A percentile compares a stretch with the other conserved stretches of the same genome.
phyloP scores from a whole-genome alignment of 176 grass and related monocot genomes.

The Ampelocalamus luodianensis region DNA sequence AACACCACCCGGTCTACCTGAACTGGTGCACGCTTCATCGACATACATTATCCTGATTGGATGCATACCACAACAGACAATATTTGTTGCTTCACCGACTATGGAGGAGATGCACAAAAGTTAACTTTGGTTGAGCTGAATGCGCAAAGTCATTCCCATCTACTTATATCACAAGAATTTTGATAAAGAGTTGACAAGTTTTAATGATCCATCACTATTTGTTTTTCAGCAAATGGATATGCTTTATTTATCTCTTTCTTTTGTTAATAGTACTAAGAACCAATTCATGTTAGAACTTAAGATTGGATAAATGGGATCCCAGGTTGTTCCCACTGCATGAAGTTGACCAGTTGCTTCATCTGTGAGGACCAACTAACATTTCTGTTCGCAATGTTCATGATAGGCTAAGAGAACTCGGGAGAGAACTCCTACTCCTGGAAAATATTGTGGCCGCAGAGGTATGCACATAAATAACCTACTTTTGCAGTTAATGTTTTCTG shows the following conservation, averaged over 20 bases:
- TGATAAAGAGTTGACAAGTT: conserved; percentile 35
- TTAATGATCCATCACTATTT: conserved; percentile 28
- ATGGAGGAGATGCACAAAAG: conserved; percentile 36
- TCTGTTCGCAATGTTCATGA: conserved; percentile 34
- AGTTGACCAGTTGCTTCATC: conserved; percentile 11
- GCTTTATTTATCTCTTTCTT: conserved; percentile 1
- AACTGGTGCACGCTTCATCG: conserved; percentile 34
- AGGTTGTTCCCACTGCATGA: background rate
- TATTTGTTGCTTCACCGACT: conserved; percentile 34
- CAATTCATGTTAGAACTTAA: conserved; percentile 13
- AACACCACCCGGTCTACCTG: background rate
- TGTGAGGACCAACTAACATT: background rate
- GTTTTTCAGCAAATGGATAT: conserved; percentile 31
- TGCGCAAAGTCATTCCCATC: conserved; percentile 52
- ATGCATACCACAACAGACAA: conserved; percentile 24
- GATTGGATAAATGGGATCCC: conserved; percentile 7
- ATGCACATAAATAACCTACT: conserved; percentile 30
- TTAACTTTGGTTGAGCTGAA: conserved; percentile 50
- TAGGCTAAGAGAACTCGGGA: conserved; percentile 93
- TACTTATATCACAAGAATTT: conserved; percentile 40
- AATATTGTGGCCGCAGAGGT: conserved; percentile 81
- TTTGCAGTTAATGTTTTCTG: conserved; percentile 12
- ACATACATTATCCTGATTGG: conserved; percentile 26
- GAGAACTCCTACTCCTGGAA: conserved; percentile 93
- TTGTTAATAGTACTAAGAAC: conserved; percentile 17